Base-by-base conservation (phyloP, 306 rosid genomes). In the Cyamopsis tetragonoloba region DNA sequence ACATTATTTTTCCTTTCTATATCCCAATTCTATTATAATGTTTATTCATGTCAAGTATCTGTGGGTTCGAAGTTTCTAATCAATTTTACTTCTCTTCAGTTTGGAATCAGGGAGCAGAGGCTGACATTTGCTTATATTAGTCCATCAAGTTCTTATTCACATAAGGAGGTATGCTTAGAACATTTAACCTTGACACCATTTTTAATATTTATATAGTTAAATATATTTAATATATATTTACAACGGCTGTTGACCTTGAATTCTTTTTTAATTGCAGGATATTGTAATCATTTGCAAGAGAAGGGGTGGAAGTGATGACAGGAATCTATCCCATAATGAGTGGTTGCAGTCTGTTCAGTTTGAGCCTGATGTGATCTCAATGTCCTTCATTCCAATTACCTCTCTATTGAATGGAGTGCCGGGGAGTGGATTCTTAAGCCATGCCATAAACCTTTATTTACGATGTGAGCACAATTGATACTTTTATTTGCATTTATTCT, bases 391-490 rank as follows among this genome's bases (percentile, higher is more conserved):
- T 75, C 98, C 98, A 46, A 81, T 93, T 64, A 89, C 97, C 10
- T 89, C 98, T 84, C 77, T 93, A 53, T 75, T 93, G 68, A 89
- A 89, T 71, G 98, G 98, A 77, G 96, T 93, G 31, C 96, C 86
- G 0, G 98, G 98, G 74, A 87, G 98, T 77, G 98, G 98, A 77
- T 93, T 93, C 83, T 83, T 93, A 82, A 89, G 96, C 83, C 98
- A 93, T 77, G 98, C 98, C 71, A 88, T 93, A 70, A 93, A 93
- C 76, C 98, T 93, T 51, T 93, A 93, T 79, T 66, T 93, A 81
- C 84, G 98, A 86, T 93, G 98, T 93, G 73, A 84, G 98, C 73
- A 66, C 63, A n/a, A 60, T 59, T 76, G 44, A 22, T 70, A 38
- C 61, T 48, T 51, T 28, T 61, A 31, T 54, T 60, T 74, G 56